Base-by-base conservation (phyloP, 495 filamentous ascomycete species). In the Venustampulla echinocandica region DNA sequence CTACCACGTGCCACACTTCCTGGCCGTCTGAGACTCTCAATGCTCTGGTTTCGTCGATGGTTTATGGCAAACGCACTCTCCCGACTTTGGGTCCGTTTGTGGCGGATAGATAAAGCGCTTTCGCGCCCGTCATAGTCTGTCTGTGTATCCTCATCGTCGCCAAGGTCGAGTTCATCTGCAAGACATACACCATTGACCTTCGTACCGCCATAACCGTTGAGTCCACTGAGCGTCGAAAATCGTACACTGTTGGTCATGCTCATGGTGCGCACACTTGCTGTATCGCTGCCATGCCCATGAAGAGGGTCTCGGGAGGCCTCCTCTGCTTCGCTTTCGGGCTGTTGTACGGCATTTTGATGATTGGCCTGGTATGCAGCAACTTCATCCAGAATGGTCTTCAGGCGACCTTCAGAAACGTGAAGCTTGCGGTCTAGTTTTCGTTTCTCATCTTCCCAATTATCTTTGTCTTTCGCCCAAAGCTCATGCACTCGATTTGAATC, bases 91-190 rank as follows among this genome's bases (percentile, higher is more conserved):
- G 60, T 65, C 19, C 74, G 67, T 36, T 56, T 56, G 36, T 64
- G 62, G 9, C 45, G 43, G 17, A 55, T 60, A 6, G 71, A 74
- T 18, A 74, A 47, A 9, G 71, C 66, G 44, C 73, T 77, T 36
- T 79, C 74, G 17, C 71, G 71, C 6, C 68, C 69, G 42, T 77
- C 74, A 23, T 69, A 64, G 42, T 74, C 70, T 35, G 66, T 74
- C 11, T 51, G 46, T 45, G 73, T 64, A 23, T 76, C 72, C 25
- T 87, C 83, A 18, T 82, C 82, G 37, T 85, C 84, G 46, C 86
- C 87, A 32, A 93, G 82, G 42, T 81, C 80, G 48, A 98, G 71
- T 69, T 98, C 92, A 54, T 96, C 87, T 7, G 92, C 92, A 32
- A 98, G 66, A 53, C 82, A 92, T 28, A 88, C 55, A 7, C 84